phyloP scores from a whole-genome alignment of 2,329 filamentous ascomycete species.

The Neofusicoccum umdonicola region DNA sequence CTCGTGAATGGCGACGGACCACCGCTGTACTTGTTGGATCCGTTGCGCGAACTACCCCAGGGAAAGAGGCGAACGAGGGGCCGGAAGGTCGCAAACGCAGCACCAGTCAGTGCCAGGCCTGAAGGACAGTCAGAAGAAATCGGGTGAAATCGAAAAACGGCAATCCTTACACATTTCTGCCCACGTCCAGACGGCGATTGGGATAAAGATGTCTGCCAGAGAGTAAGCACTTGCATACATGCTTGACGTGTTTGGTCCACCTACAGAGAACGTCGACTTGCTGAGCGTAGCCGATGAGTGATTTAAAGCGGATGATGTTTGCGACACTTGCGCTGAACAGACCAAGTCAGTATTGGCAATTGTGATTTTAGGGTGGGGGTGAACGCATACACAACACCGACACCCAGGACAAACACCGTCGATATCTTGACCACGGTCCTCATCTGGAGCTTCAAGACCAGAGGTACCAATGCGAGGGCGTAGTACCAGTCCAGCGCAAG shows the following conservation, averaged over 20 bases:
- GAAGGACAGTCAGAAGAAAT: no score
- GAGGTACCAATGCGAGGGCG: not conserved
- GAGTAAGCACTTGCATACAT: not conserved
- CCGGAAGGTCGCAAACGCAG: not conserved
- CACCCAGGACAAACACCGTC: not conserved
- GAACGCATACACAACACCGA: not conserved
- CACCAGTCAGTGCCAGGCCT: not conserved
- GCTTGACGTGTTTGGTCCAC: not conserved
- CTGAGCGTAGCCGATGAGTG: not conserved
- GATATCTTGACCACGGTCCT: not conserved
- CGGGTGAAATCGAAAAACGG: no score
- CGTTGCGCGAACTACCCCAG: not conserved
- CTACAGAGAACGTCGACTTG: not conserved
- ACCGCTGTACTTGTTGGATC: not conserved
- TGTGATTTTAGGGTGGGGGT: not conserved
- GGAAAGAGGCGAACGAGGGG: not conserved
- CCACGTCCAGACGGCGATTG: not conserved
- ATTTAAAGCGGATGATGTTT: constrained; percentile 1
- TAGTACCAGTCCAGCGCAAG: constrained; percentile 7
- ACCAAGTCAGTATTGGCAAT: not conserved
- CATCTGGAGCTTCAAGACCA: constrained; percentile 8
- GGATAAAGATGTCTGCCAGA: not conserved
- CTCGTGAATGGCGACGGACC: not conserved
- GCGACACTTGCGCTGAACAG: not conserved
- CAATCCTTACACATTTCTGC: not conserved